Evolutionary conservation across 1,284 basidiomycete genomes (phyloP), one percentile per base, ranked within the genome.

Genomic region (Phellopilus nigrolimitatus): DNA sequence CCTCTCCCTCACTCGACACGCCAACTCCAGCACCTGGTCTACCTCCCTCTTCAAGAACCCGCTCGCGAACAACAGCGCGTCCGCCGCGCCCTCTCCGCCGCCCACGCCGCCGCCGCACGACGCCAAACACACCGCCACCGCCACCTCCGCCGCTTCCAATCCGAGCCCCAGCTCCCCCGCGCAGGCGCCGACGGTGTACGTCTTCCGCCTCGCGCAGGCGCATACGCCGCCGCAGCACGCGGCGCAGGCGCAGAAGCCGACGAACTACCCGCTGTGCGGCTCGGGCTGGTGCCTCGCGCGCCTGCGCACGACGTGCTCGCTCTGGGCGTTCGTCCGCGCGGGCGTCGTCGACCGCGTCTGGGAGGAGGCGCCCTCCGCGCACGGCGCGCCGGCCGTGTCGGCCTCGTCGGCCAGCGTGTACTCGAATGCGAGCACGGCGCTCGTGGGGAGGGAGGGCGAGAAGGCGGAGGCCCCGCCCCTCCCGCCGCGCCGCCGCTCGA

Each of bases 251-350:
- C 68, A 67, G 56, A 62, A 54, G 42, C 53, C 54, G 36, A 47
- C 56, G 13, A 72, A 72, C n/a, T 89, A 93, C 66, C 84, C 89
- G 1, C 71, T 95, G 7, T 91, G 90, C 62, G 71, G 75, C 19
- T 79, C 77, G 41, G 81, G 85, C 10, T 93, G 90, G 81, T 93
- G 90, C 62, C 72, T 93, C 8, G 64, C 75, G 2, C 78, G 91
- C 5, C 71, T 97, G 15, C 79, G 93, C 9, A 78, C 86, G n/a
- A 91, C 92, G 15, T 95, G 93, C 66, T 88, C 88, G 8, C 72
- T 97, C 21, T 97, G 94, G 91, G 82, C 88, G 17, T 97, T 91
- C 63, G 79, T 97, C 34, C 81, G 91, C 25, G 82, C 79, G 1
- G 80, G 86, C 13, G 74, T 97, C 52, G 75, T 95, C 25, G 88